Evolutionary conservation across 2,329 filamentous ascomycete genomes (phyloP).

Genomic region (Davidsoniella virescens): DNA sequence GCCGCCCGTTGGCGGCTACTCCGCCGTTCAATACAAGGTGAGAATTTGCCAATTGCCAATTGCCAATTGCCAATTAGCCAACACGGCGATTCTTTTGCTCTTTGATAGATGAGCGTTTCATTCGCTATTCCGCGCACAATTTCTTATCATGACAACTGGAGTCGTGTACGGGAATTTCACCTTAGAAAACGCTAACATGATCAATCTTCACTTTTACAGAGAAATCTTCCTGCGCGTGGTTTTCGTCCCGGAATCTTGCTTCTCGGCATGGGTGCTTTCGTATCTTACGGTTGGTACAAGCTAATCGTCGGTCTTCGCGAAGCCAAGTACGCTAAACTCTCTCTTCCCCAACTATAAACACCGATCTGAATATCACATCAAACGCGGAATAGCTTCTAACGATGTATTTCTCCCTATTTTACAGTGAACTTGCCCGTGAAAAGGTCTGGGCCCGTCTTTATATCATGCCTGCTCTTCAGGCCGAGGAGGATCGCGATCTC

Average conservation of each 20-base stretch:
- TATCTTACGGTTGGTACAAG: conserved; percentile 85
- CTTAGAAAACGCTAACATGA: not conserved
- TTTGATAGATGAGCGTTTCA: no score
- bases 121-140: not conserved
- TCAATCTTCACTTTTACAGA: conserved; percentile 29
- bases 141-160: not conserved
- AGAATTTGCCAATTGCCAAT: conserved; percentile 15
- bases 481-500: conserved; percentile 91
- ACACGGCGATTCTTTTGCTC: no score
- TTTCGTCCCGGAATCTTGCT: conserved; percentile 74
- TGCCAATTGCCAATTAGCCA: no score
- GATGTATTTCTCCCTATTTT: not conserved
- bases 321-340: conserved; percentile 53
- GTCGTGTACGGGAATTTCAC: not conserved
- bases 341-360: not conserved
- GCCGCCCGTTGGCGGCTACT: conserved; percentile 88
- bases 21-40: conserved; percentile 93
- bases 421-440: conserved; percentile 80
- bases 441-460: conserved; percentile 98
- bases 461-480: conserved; percentile 82
- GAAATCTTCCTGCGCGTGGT: conserved; percentile 81
- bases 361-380: no score
- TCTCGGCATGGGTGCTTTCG: conserved; percentile 57
- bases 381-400: no score
- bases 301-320: conserved; percentile 70